These are phyloP conservation scores for Coprinopsis strossmayeri DNA, from an alignment of 768 basidiomycete genomes.

Conservation along the genomic window DNA sequence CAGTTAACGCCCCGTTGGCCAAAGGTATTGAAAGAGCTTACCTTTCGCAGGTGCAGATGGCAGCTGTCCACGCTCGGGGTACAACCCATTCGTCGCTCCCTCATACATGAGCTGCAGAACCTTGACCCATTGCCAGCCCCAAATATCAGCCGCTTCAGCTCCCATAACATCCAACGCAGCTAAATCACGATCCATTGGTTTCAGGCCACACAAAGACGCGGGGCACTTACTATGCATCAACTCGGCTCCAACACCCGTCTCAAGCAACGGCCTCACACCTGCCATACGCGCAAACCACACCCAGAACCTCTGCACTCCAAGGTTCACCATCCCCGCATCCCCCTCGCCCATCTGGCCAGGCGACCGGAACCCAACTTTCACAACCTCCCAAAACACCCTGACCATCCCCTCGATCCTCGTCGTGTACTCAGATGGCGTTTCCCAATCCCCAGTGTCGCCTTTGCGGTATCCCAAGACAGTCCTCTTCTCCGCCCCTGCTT, in stretches of 20 bases:
- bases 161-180: conserved; percentile 72
- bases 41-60: neutral
- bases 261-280: conserved; percentile 42
- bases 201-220: conserved; percentile 1
- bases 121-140: conserved; percentile 80
- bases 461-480: conserved; percentile 56
- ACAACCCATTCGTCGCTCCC: conserved; percentile 45
- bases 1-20: too few relatives aligned
- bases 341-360: neutral
- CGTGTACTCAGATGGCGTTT: conserved; percentile 43
- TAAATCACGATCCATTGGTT: conserved; percentile 21
- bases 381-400: conserved; percentile 80
- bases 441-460: conserved; percentile 17
- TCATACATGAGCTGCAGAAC: conserved; percentile 60
- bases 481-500: too few relatives aligned
- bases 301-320: conserved; percentile 44
- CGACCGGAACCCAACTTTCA: conserved; percentile 28
- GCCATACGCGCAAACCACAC: conserved; percentile 63
- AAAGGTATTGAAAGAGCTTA: too few relatives aligned
- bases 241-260: conserved; percentile 55
- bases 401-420: conserved; percentile 71
- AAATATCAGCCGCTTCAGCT: conserved; percentile 47
- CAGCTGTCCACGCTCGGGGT: neutral
- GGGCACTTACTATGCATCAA: conserved; percentile 56
- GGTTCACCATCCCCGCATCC: neutral